These are phyloP conservation scores for Tilletia walkeri DNA, from an alignment of 1,284 basidiomycete genomes.

Conservation along the genomic window DNA sequence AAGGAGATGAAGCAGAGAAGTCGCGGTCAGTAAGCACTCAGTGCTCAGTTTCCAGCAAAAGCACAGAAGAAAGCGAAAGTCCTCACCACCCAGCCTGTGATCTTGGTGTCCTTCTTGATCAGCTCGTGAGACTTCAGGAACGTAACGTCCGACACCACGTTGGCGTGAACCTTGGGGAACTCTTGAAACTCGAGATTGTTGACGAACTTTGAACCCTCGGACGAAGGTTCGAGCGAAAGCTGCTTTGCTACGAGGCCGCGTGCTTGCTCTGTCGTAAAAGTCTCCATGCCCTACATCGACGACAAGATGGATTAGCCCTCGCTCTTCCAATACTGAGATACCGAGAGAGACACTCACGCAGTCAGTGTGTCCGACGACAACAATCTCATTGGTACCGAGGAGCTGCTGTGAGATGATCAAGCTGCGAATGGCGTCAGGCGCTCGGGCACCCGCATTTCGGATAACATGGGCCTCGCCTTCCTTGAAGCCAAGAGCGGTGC, in stretches of 20 bases:
- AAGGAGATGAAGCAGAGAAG: too few species aligned
- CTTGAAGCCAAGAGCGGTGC: constrained; percentile 20
- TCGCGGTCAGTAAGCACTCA: too few species aligned
- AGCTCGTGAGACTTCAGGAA: constrained; percentile 19
- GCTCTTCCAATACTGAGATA: not conserved
- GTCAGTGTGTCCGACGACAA: constrained; percentile 23
- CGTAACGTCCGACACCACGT: constrained; percentile 20
- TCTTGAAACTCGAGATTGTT: constrained; percentile 21
- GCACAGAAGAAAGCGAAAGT: not conserved
- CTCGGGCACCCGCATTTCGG: constrained; percentile 22
- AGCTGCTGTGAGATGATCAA: constrained; percentile 24
- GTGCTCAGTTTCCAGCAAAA: too few species aligned
- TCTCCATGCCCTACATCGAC: constrained; percentile 1
- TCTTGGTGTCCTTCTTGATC: constrained; percentile 15
- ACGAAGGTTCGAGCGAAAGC: not conserved
- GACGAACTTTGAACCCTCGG: not conserved
- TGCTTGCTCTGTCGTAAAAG: constrained; percentile 22
- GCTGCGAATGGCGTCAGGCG: constrained; percentile 22
- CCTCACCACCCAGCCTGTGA: constrained; percentile 15
- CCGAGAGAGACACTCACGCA: constrained; percentile 7
- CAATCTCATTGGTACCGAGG: constrained; percentile 21
- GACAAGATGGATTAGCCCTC: not conserved
- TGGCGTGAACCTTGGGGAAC: constrained; percentile 20
- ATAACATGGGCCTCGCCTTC: constrained; percentile 27
- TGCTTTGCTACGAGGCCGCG: constrained; percentile 19